Conservation (phyloP, 1,284 basidiomycete genomes). For the Macrocystidia cucumis region DNA sequence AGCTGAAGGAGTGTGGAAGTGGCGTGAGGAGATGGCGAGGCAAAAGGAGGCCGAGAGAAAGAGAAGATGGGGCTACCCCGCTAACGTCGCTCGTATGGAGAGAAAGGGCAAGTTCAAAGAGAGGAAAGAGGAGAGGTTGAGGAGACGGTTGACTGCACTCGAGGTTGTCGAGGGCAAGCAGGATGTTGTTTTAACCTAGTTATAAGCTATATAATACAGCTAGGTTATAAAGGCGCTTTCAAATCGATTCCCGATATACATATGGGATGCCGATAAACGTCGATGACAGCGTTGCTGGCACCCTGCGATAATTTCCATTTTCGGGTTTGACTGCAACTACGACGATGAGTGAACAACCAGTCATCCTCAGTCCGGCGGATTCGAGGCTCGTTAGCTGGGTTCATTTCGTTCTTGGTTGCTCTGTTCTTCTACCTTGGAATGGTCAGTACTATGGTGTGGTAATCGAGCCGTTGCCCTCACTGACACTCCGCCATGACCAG, state of each 20-base stretch:
- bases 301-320: too few species aligned
- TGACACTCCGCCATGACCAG: conserved; percentile 25
- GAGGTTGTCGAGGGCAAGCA: too few species aligned
- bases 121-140: conserved; percentile 53
- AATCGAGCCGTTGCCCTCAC: conserved; percentile 3
- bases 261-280: too few species aligned
- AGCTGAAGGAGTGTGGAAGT: conserved; percentile 69
- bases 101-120: conserved; percentile 48
- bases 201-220: too few species aligned
- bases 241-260: too few species aligned
- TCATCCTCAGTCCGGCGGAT: too few species aligned
- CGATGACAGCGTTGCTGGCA: too few species aligned
- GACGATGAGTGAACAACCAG: too few species aligned
- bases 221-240: too few species aligned
- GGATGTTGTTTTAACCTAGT: too few species aligned
- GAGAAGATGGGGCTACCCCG: conserved; percentile 45
- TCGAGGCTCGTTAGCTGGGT: conserved; percentile 54
- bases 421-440: conserved; percentile 74
- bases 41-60: conserved; percentile 54
- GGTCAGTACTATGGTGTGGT: conserved; percentile 33
- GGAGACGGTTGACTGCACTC: conserved; percentile 53
- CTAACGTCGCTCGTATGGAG: conserved; percentile 33
- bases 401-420: conserved; percentile 65
- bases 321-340: too few species aligned
- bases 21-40: conserved; percentile 49